Evolutionary conservation across 2,329 filamentous ascomycete genomes (phyloP).

Genomic region (Ophiocordyceps camponoti-rufipedis): DNA sequence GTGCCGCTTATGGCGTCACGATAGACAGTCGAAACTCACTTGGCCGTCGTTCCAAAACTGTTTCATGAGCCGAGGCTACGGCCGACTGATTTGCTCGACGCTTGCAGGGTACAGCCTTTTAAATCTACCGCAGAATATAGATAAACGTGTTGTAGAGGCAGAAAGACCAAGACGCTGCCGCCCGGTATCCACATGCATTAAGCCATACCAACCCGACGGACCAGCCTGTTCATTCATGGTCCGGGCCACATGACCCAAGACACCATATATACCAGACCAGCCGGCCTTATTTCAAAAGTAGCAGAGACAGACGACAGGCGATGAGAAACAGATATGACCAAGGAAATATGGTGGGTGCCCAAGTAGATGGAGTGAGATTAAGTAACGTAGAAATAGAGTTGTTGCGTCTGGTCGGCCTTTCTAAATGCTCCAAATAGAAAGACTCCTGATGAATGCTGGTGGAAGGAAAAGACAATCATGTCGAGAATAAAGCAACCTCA

Average conservation of each 20-base stretch:
- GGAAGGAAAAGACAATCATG: not conserved
- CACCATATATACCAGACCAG: not conserved
- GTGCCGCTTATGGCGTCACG: too few species aligned
- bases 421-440: too few species aligned
- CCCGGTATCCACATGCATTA: not conserved
- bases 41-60: too few species aligned
- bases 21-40: too few species aligned
- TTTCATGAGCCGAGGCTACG: not conserved
- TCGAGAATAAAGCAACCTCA: slow-evolving; percentile 6
- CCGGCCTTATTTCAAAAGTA: not conserved
- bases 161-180: not conserved
- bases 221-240: not conserved
- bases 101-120: not conserved
- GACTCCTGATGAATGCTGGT: not conserved
- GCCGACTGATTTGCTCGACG: not conserved
- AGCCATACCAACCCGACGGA: not conserved
- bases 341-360: not conserved
- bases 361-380: too few species aligned
- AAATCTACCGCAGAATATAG: not conserved
- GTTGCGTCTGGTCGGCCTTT: too few species aligned
- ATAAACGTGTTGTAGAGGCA: not conserved
- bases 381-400: too few species aligned
- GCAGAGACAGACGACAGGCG: not conserved
- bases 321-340: not conserved
- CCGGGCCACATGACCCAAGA: not conserved